A percentile compares a stretch with the other conserved stretches of the same genome.
These are phyloP conservation scores for Flaveria sonorensis DNA, from an alignment of 129 eudicot genomes.

Conservation along the genomic window DNA sequence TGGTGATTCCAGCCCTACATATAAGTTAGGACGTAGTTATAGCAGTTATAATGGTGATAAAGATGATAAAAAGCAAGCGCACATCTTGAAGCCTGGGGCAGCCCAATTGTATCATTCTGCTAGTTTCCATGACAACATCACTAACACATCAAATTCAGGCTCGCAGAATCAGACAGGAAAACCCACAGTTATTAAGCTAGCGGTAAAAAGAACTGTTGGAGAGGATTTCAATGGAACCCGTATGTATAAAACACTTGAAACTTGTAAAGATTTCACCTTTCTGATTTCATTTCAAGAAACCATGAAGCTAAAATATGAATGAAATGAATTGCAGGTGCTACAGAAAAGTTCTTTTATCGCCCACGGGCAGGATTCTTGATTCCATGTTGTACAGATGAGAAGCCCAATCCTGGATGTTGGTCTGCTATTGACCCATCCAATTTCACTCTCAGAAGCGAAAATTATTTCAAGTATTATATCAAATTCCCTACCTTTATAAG, in stretches of 20 bases:
- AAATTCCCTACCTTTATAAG: background rate
- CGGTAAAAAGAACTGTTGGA: slow-evolving; percentile 62
- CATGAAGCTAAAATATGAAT: background rate
- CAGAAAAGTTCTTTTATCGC: slow-evolving; percentile 60
- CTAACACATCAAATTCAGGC: slow-evolving; percentile 38
- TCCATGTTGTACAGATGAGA: slow-evolving; percentile 69
- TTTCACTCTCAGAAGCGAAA: slow-evolving; percentile 79
- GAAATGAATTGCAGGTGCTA: slow-evolving; percentile 52
- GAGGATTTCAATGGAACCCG: slow-evolving; percentile 53
- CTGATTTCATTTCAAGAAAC: background rate
- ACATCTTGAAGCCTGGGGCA: slow-evolving; percentile 45
- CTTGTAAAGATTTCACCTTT: slow-evolving; percentile 7
- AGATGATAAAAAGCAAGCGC: slow-evolving; percentile 54
- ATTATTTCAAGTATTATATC: slow-evolving; percentile 61
- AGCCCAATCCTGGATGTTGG: slow-evolving; percentile 74
- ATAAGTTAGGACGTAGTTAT: slow-evolving; percentile 57
- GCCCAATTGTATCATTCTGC: slow-evolving; percentile 62
- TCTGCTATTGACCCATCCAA: slow-evolving; percentile 71
- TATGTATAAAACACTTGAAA: slow-evolving; percentile 32
- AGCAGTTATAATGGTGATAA: slow-evolving; percentile 58
- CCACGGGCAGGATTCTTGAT: slow-evolving; percentile 79
- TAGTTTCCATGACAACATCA: slow-evolving; percentile 67
- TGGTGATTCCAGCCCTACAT: slow-evolving; percentile 26
- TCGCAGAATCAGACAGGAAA: slow-evolving; percentile 54
- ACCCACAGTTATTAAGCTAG: slow-evolving; percentile 66